phyloP scores from a whole-genome alignment of 1,284 basidiomycete genomes.

The Microbotryum violaceum region DNA sequence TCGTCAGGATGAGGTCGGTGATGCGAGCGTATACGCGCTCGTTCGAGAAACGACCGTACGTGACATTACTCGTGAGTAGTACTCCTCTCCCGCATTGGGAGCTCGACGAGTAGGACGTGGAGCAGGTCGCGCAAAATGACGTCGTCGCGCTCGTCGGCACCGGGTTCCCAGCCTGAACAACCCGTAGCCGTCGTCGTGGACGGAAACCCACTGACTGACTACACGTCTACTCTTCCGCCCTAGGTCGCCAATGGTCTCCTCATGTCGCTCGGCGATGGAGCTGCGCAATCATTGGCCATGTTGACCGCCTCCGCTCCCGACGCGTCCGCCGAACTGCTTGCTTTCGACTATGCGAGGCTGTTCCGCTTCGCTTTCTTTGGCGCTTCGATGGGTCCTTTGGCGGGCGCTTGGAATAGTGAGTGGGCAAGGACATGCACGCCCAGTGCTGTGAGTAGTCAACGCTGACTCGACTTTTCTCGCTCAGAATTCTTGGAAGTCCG shows the following conservation, averaged over 20 bases:
- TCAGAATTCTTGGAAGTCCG: constrained; percentile 32
- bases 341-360: constrained; percentile 17
- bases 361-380: constrained; percentile 25
- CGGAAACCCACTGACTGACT: too few relatives aligned
- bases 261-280: constrained; percentile 19
- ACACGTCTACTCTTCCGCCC: background rate
- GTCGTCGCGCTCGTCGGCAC: too few relatives aligned
- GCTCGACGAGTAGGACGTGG: too few relatives aligned
- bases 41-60: constrained; percentile 23
- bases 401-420: constrained; percentile 32
- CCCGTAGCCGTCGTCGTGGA: too few relatives aligned
- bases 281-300: constrained; percentile 19
- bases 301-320: background rate
- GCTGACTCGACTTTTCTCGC: background rate
- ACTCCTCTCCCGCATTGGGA: background rate
- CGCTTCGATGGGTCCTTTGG: constrained; percentile 30
- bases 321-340: background rate
- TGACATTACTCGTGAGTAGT: constrained; percentile 15
- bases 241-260: constrained; percentile 23
- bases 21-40: constrained; percentile 19
- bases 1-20: constrained; percentile 12
- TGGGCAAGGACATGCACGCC: background rate
- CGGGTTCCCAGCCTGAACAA: too few relatives aligned
- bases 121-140: too few relatives aligned
- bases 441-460: too few relatives aligned